Evolutionary conservation across 352 stramenopile species (phyloP), one percentile per base, ranked within the genome.

Genomic region (Thraustochytrium sp.): DNA sequence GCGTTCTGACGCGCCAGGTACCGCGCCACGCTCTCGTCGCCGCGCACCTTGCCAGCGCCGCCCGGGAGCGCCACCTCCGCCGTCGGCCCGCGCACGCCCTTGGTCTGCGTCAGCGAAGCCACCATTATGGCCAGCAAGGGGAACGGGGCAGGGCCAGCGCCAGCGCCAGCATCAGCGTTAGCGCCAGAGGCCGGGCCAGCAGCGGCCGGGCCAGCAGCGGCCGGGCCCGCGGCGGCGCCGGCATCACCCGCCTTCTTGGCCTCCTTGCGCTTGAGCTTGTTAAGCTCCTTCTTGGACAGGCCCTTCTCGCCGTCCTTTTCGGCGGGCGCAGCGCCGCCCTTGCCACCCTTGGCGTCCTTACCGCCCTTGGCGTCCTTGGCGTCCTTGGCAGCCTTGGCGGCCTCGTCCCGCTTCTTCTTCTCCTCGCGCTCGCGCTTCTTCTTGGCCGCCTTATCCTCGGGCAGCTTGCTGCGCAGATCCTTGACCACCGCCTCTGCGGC

Each of bases 1-100:
- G 54, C 49, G 48, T 48, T 38, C 26, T 4, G 82, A 83, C 80
- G 61, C 56, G 86, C 83, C 42, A 93, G 82, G 65, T 89, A 90
- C 38, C 89, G 82, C 21, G 89, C 89, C 51, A 92, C 90, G 75
- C 88, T 86, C 36, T 90, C 85, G 85, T 92, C 89, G 63, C 89
- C 90, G 18, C 82, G 76, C 34, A 91, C 63, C 38, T 65, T 83
- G 26, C 4, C 23, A n/a, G n/a, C n/a, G 29, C 23, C 55, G 34
- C 9, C 56, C 29, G 29, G 46, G 62, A 86, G 72, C 18, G 59
- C 86, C 63, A 90, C 86, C 86, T 92, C 88, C 36, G 82, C 87
- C 0, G 85, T 84, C 11, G 91, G 46, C 37, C 84, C 82, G 9
- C 88, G 88, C 83, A 92, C 87, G 0, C 86, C 55, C 55, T 90